Evolutionary conservation across 2,329 filamentous ascomycete species (phyloP), one percentile per base, ranked within the genome.

Genomic region (Fusarium brachygibbosum): DNA sequence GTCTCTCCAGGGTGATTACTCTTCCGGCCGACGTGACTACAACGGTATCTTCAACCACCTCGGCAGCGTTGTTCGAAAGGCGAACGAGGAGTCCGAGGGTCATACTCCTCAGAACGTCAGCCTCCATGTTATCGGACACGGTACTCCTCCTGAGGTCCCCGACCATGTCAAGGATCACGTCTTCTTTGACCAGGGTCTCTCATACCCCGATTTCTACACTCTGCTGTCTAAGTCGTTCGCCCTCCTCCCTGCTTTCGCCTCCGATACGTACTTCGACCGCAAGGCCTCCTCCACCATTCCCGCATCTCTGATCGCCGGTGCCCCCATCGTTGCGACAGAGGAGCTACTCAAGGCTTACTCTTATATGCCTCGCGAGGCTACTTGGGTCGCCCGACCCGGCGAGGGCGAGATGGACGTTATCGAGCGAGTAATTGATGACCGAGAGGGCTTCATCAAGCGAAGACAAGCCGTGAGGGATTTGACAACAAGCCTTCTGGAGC

Each of bases 251-350:
- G 72, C 64, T 11, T 76, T 76, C 53, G 74, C 74, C n/a, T 68
- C 70, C 7, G 66, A 75, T 3, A 59, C 64, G 28, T 76, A 76
- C 59, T 68, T 66, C 31, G 74, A 76, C 49, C 74, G 74, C 51
- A 76, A 76, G 63, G 74, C 74, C 12, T 76, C 74, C 12, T 76
- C 74, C 13, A 74, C 73, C 9, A 68, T 76, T 14, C 74, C 74
- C 32, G 74, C 74, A 13, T 63, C 74, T 4, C 31, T 76, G 35
- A 76, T 76, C 34, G 74, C 74, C 16, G 74, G 74, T 23, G 72
- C 69, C 11, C 74, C 74, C 12, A 49, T 76, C 11, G 73, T 76
- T 10, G 74, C 72, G 5, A 68, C 44, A 45, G 70, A 76, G 31
- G 55, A 70, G 45, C 65, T 76, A 7, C 74, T 76, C 25, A 49